phyloP scores from a whole-genome alignment of 1,284 basidiomycete species.

The Rhodotorula sp. region DNA sequence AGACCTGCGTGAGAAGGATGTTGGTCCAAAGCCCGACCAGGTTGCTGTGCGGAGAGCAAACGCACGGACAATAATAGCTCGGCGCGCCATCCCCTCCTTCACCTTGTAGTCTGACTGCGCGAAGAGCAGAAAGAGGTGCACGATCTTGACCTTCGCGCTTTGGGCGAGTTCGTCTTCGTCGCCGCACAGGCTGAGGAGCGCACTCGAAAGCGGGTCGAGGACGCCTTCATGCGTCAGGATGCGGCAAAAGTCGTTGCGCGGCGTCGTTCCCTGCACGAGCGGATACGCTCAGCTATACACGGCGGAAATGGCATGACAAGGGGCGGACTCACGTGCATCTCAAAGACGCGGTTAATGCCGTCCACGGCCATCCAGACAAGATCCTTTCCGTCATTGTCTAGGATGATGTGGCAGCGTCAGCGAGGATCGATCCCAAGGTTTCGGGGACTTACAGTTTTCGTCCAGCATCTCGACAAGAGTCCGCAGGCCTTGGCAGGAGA shows the following conservation, averaged over 20 bases:
- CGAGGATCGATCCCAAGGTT: no score
- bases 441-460: constrained; percentile 65
- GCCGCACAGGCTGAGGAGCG: constrained; percentile 81
- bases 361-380: constrained; percentile 93
- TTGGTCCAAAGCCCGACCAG: neutral
- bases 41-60: neutral
- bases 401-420: no score
- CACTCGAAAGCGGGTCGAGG: constrained; percentile 86
- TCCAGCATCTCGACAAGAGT: constrained; percentile 87
- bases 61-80: constrained; percentile 85
- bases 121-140: constrained; percentile 87
- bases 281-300: no score
- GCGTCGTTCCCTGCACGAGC: constrained; percentile 76
- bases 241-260: constrained; percentile 95
- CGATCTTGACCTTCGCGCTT: constrained; percentile 77
- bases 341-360: constrained; percentile 91
- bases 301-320: neutral
- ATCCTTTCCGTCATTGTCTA: constrained; percentile 72
- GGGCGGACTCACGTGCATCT: constrained; percentile 60
- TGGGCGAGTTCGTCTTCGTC: constrained; percentile 62
- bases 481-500: constrained; percentile 59
- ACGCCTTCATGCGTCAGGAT: constrained; percentile 97
- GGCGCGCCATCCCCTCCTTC: constrained; percentile 81
- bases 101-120: constrained; percentile 92
- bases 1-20: constrained; percentile 57